Evolutionary conservation across 495 filamentous ascomycete species (phyloP).

Genomic region (Hypoxylon lienhwacheense): DNA sequence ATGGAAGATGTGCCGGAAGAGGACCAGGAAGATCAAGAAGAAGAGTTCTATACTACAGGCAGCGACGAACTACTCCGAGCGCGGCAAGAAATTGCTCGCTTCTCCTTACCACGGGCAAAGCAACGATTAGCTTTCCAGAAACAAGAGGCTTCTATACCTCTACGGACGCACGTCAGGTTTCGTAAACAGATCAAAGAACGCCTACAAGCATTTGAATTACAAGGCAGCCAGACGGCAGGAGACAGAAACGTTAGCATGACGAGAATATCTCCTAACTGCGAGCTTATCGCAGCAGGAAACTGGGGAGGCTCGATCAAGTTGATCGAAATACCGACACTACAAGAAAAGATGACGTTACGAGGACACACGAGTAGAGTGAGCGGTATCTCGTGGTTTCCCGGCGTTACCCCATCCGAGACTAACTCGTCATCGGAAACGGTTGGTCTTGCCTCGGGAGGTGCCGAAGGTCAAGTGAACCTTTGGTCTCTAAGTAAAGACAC

Average conservation of each 20-base stretch:
- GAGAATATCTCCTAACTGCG: slow-evolving; percentile 83
- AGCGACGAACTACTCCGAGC: slow-evolving; percentile 72
- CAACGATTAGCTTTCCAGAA: slow-evolving; percentile 73
- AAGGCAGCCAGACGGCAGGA: slow-evolving; percentile 88
- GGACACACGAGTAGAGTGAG: slow-evolving; percentile 87
- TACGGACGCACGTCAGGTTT: slow-evolving; percentile 88
- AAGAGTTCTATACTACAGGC: slow-evolving; percentile 94
- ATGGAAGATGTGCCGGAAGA: slow-evolving; percentile 66
- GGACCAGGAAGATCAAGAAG: slow-evolving; percentile 72
- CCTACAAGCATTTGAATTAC: slow-evolving; percentile 79
- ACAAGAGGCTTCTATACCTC: slow-evolving; percentile 74
- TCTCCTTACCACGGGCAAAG: slow-evolving; percentile 81
- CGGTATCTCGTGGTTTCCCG: slow-evolving; percentile 87
- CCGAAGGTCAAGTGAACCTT: slow-evolving; percentile 84
- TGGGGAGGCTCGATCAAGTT: slow-evolving; percentile 89
- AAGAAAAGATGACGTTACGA: slow-evolving; percentile 70
- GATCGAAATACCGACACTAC: slow-evolving; percentile 78
- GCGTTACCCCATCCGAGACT: slow-evolving; percentile 69
- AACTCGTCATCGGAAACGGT: slow-evolving; percentile 71
- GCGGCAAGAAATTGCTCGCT: slow-evolving; percentile 78
- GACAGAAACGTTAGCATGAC: slow-evolving; percentile 88
- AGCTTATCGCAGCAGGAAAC: slow-evolving; percentile 84
- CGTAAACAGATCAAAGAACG: slow-evolving; percentile 86
- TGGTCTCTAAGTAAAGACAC: slow-evolving; percentile 87
- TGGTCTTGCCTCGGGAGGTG: slow-evolving; percentile 89